Conservation (phyloP, 805 yeast species). For the Yarrowia phangngaensis region DNA sequence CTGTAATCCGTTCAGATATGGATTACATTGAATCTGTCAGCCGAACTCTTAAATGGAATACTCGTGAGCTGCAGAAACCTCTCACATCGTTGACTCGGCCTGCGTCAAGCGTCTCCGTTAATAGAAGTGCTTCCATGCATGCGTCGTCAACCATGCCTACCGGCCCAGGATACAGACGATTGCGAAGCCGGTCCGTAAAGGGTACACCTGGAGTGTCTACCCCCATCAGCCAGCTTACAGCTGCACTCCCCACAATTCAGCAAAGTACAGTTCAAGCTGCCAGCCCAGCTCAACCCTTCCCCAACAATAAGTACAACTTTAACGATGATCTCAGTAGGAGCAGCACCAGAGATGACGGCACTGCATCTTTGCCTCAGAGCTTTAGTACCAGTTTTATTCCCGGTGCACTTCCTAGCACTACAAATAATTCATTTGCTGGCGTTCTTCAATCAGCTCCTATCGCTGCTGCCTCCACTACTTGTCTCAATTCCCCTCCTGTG, state of each 20-base stretch:
- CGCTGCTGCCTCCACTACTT: constrained; percentile 12
- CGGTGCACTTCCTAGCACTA: neutral
- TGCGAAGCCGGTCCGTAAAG: constrained; percentile 18
- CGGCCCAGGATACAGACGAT: constrained; percentile 17
- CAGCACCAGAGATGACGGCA: constrained; percentile 13
- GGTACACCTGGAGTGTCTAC: constrained; percentile 16
- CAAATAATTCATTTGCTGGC: neutral
- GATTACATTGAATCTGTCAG: constrained; percentile 85
- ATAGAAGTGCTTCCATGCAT: constrained; percentile 15
- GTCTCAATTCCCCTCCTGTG: constrained; percentile 19
- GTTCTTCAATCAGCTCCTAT: constrained; percentile 1
- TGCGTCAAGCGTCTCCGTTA: constrained; percentile 20
- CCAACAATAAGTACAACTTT: constrained; percentile 11
- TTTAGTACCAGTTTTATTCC: constrained; percentile 16
- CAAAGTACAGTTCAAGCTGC: no score
- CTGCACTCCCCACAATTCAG: constrained; percentile 16
- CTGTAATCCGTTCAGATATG: constrained; percentile 57
- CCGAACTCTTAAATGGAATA: constrained; percentile 88
- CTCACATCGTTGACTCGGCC: constrained; percentile 50
- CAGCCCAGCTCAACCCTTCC: no score
- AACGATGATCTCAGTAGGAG: constrained; percentile 2
- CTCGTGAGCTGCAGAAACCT: constrained; percentile 78
- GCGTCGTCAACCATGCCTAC: constrained; percentile 10
- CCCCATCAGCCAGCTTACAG: constrained; percentile 20
- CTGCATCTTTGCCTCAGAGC: constrained; percentile 9